Evolutionary conservation across 768 basidiomycete species (phyloP).

Genomic region (Mycena vitilis): DNA sequence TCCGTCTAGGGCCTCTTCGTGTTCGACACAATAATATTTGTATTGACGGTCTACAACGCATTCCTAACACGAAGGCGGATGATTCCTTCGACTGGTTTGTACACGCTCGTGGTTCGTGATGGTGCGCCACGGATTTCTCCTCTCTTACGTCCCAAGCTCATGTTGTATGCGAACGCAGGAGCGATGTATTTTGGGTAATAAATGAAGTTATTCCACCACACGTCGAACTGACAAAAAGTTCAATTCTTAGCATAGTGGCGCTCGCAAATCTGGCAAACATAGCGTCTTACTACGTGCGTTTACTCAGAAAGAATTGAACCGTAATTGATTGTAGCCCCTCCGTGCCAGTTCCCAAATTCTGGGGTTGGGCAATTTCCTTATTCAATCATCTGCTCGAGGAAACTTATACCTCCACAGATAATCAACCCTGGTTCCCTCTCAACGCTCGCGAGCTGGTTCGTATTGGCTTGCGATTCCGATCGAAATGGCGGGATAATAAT

Average conservation of each 20-base stretch:
- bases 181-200: constrained; percentile 11
- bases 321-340: neutral
- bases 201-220: neutral
- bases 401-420: neutral
- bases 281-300: constrained; percentile 17
- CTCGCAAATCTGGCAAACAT: constrained; percentile 23
- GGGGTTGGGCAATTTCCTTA: neutral
- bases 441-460: neutral
- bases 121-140: constrained; percentile 35
- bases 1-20: constrained; percentile 36
- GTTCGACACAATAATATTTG: constrained; percentile 46
- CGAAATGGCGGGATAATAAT: too few species aligned
- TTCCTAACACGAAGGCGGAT: constrained; percentile 27
- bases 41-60: constrained; percentile 47
- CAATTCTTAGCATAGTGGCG: constrained; percentile 5
- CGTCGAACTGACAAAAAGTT: neutral
- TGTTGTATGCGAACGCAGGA: neutral
- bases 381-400: neutral
- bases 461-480: neutral
- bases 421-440: constrained; percentile 5
- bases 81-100: constrained; percentile 11
- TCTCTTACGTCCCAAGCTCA: neutral
- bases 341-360: neutral
- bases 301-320: too few species aligned
- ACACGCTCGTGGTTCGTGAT: constrained; percentile 47